Evolutionary conservation across 176 grass and related monocot genomes (phyloP).

Genomic region (Zea luxurians): DNA sequence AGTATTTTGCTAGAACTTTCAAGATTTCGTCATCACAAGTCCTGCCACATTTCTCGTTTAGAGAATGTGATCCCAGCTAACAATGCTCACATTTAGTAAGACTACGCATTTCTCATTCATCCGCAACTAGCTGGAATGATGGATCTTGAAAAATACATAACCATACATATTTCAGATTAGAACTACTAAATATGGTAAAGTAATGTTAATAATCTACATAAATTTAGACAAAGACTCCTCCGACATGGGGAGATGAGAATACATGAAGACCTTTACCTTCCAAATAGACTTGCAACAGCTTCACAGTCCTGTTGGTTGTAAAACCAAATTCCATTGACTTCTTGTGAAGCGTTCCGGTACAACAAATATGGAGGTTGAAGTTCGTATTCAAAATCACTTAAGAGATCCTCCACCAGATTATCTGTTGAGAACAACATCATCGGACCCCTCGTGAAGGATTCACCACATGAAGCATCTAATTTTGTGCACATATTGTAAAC

Average conservation of each 20-base stretch:
- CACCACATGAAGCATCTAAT: slow-evolving; percentile 2
- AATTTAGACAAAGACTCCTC: neutral
- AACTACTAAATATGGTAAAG: neutral
- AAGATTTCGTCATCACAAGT: neutral
- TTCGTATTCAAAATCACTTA: slow-evolving; percentile 94
- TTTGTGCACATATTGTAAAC: neutral
- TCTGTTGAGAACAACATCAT: slow-evolving; percentile 44
- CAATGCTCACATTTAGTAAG: neutral
- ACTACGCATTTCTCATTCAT: neutral
- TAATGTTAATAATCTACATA: neutral
- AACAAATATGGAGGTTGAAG: slow-evolving; percentile 88
- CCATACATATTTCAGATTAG: neutral
- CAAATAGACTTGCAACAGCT: slow-evolving; percentile 78
- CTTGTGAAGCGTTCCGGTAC: slow-evolving; percentile 81
- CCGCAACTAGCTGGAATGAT: neutral
- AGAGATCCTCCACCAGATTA: slow-evolving; percentile 93
- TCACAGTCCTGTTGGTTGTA: slow-evolving; percentile 81
- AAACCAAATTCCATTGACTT: slow-evolving; percentile 97
- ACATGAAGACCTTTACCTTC: slow-evolving; percentile 49
- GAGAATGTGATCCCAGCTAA: neutral
- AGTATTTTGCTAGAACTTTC: neutral
- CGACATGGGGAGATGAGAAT: neutral
- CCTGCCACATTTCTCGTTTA: neutral
- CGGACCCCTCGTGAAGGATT: neutral
- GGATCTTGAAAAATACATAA: neutral